Evolutionary conservation across 768 basidiomycete genomes (phyloP), one percentile per base, ranked within the genome.

Genomic region (Boletus bicolor): DNA sequence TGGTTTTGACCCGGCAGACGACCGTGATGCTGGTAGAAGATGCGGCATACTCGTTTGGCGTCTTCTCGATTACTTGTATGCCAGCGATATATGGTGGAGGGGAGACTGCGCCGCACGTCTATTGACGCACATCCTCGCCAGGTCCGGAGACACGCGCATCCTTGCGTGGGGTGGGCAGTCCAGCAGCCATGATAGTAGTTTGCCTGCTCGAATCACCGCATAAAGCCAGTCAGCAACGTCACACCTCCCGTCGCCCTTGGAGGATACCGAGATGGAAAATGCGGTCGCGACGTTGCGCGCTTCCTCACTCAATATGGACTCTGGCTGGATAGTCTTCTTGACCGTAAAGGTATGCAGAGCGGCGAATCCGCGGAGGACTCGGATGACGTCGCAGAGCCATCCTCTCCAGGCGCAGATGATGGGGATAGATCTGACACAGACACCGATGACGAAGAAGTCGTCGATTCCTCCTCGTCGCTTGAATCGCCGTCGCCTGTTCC

Each of bases 121-220:
- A 8, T 17, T 53, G 21, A 37, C 53, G 0, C 28, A 49, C 15
- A 24, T 53, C n/a, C 46, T 53, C n/a, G 1, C 45, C 0, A 30
- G 35, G 0, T 53, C 53, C 3, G 53, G 56, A 32, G 48, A 57
- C 6, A 14, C 10, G n/a, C 44, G 46, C 7, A 38, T 57, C 32
- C 56, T 57, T 5, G 53, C 53, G 39, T 55, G 56, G 56, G 50
- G 12, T 7, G 56, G 56, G n/a, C 21, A 45, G n/a, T 44, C 56
- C 0, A 44, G 44, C 14, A 28, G 19, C 4, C 45, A 44, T 32
- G 55, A 58, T 34, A 56, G 44, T 7, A 52, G 50, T 24, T 32
- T 56, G 6, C 55, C 55, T 26, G 32, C 35, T 39, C 32, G 26
- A 26, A 53, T 56, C 24, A 15, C 32, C 1, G 53, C 37, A 11